Base-by-base conservation (phyloP, 2,329 filamentous ascomycete species). In the Arthrobotrys megalospora region DNA sequence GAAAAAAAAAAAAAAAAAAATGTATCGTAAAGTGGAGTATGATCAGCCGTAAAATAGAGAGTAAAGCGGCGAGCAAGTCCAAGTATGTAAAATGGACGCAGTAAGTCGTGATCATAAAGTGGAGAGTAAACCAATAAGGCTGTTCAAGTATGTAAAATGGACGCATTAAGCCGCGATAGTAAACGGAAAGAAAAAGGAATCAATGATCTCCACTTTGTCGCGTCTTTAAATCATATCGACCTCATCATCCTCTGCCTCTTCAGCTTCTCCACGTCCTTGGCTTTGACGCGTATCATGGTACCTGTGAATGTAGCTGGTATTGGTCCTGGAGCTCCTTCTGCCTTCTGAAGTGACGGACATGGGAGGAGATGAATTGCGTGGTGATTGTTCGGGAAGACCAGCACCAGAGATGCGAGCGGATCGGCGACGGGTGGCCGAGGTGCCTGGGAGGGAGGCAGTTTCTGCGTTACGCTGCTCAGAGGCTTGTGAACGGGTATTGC, bases 211-310 rank as follows among this genome's bases (percentile, higher is more conserved):
- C 2, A 28, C 24, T 28, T 28, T 28, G 2, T 28, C 5, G 24
- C 24, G 24, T 28, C 11, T 7, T 58, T n/a, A 73, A 11, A 73
- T 45, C 41, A 76, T 45, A 32, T 76, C 71, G 41, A 68, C 64
- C 21, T 76, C 71, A 6, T 67, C 71, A 2, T 66, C 62, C 1
- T 52, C 72, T 0, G 24, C 72, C 8, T n/a, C 41, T 12, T 70
- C 72, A 3, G 55, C 58, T 38, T 77, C 72, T 8, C 48, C 65
- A 0, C 32, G 10, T 64, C 64, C 45, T 48, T 55, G 14, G 38
- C 55, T 28, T 34, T 28, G 3, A 11, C 72, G 32, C 36, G 41
- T 52, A 50, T 77, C 66, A n/a, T 65, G 60, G 14, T n/a, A 41
- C 10, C 72, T 53, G 6, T 10, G 16, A 19, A 62, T 77, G 55